These are phyloP conservation scores for Dactylis glomerata DNA, from an alignment of 176 grass and related monocot species.

Conservation along the genomic window DNA sequence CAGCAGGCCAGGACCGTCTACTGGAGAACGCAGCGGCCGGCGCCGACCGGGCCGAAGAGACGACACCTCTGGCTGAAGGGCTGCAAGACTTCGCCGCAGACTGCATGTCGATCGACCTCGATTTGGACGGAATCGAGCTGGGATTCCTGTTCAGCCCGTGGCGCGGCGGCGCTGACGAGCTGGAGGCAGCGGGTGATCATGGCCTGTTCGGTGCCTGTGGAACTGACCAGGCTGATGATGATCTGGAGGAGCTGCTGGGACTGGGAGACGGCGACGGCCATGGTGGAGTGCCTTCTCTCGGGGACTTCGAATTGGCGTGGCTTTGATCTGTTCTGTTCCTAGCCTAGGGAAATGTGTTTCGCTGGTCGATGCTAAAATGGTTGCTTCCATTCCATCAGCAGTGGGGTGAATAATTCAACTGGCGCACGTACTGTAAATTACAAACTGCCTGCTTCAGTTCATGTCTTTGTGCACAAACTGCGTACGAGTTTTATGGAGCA, in stretches of 20 bases:
- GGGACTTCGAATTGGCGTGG: constrained; percentile 17
- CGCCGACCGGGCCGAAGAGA: no score
- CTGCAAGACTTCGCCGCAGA: neutral
- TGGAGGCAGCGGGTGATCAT: neutral
- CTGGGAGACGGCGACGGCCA: neutral
- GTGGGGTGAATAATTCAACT: neutral
- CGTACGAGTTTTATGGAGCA: neutral
- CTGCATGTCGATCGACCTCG: constrained; percentile 5
- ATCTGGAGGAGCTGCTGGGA: constrained; percentile 27
- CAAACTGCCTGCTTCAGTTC: neutral
- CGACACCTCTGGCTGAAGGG: neutral
- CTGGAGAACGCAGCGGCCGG: neutral
- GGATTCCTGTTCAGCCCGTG: constrained; percentile 34
- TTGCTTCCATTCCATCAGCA: neutral
- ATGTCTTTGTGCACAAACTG: neutral
- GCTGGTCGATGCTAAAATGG: neutral
- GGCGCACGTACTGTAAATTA: neutral
- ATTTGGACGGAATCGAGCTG: constrained; percentile 25
- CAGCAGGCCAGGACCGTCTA: neutral
- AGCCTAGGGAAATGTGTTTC: neutral
- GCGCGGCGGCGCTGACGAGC: neutral
- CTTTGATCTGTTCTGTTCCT: neutral
- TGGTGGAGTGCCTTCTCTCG: neutral
- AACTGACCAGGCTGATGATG: neutral
- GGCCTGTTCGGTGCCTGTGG: neutral